Base-by-base conservation (phyloP, 805 yeast species). In the Hanseniaspora valbyensis region DNA sequence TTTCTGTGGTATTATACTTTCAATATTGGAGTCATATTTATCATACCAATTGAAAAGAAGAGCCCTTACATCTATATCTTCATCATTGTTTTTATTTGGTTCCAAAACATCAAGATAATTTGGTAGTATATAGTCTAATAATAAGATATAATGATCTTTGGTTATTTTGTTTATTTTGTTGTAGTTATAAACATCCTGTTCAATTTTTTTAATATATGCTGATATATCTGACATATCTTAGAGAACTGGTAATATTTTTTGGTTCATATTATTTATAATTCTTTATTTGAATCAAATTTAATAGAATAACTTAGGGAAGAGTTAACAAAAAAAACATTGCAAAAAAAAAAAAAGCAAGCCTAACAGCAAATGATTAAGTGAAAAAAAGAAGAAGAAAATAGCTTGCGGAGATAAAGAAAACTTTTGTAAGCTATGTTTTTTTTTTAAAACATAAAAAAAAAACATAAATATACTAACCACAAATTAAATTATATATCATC, bases 51-150 rank as follows among this genome's bases (percentile, higher is more conserved):
- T 28, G 21, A 45, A 38, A 5, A 45, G 18, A 7, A 45, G 8
- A 24, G 12, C 30, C 16, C 39, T 44, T 4, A 45, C 38, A 29
- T 45, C 50, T 24, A 45, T 25, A 3, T 7, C 21, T 7, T 41
- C 9, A 5, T 12, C n/a, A 5, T 18, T 21, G 13, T 45, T 32
- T 32, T 43, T 22, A 4, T 24, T 21, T 6, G 33, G 13, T 18
- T 25, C 25, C n/a, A 36, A 38, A 30, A 38, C 16, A 26, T 32
- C 51, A 32, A 29, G 14, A 18, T 30, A 30, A 22, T 48, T 44
- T 10, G 44, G 37, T n/a, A 48, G n/a, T 14, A 48, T 14, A n/a
- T 40, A 48, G 13, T 48, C 44, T 16, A 48, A 13, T 16, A 48
- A 36, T 10, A 48, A 21, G n/a, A 36, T 28, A 16, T 48, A 48